Conservation (phyloP, 2,329 filamentous ascomycete species). For the Nemania sp. region DNA sequence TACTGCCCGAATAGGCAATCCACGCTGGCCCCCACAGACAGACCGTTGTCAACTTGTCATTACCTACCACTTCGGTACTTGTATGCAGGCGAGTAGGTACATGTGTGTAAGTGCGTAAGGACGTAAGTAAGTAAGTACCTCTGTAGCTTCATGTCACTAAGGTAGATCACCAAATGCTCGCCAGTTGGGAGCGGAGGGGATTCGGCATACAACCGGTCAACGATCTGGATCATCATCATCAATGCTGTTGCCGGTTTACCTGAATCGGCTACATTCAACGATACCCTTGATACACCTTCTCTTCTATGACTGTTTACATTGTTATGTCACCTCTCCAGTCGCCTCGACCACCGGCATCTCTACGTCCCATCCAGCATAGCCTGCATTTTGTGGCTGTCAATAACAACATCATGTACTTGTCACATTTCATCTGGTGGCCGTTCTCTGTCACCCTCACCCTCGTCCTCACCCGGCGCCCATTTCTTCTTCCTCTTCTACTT, state of each 20-base stretch:
- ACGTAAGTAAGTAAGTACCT: too few species aligned
- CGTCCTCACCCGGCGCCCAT: not conserved
- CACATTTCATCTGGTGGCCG: constrained; percentile 5
- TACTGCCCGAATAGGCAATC: constrained; percentile 15
- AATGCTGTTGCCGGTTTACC: too few species aligned
- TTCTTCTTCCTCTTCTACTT: not conserved
- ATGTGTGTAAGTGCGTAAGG: too few species aligned
- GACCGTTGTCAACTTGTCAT: not conserved
- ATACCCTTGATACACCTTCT: too few species aligned
- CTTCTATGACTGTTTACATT: too few species aligned
- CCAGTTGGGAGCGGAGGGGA: too few species aligned
- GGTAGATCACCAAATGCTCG: too few species aligned
- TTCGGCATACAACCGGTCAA: not conserved
- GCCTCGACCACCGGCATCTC: not conserved
- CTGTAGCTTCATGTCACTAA: too few species aligned
- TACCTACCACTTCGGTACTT: too few species aligned
- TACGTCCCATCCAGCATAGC: not conserved
- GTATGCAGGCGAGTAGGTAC: too few species aligned
- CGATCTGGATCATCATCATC: not conserved
- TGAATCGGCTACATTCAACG: too few species aligned
- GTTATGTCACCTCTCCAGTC: not conserved
- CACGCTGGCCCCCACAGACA: too few species aligned
- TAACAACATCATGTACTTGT: not conserved
- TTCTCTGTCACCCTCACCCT: constrained; percentile 5
- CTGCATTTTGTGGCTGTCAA: not conserved